Evolutionary conservation across 768 basidiomycete genomes (phyloP).

Genomic region (Cystoderma amianthinum): DNA sequence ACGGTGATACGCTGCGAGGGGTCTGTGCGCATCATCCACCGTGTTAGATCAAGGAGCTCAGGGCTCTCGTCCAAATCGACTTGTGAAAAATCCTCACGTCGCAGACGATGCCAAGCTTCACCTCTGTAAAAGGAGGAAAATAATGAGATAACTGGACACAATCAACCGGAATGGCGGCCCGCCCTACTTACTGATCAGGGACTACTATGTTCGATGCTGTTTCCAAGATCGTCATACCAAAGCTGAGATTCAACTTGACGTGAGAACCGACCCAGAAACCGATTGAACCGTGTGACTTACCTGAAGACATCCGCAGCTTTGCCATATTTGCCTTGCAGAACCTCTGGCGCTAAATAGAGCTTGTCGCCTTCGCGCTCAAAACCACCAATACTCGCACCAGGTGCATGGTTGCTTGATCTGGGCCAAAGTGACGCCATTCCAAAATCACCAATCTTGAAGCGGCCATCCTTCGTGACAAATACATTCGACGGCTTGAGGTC

Average conservation of each 20-base stretch:
- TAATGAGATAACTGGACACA: no score
- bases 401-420: slow-evolving; percentile 29
- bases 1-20: slow-evolving; percentile 54
- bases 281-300: slow-evolving; percentile 45
- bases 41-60: slow-evolving; percentile 62
- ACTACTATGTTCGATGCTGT: slow-evolving; percentile 94
- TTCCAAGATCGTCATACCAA: slow-evolving; percentile 95
- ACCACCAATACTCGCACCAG: slow-evolving; percentile 27
- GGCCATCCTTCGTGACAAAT: slow-evolving; percentile 80
- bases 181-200: slow-evolving; percentile 81
- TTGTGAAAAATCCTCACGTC: slow-evolving; percentile 87
- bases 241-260: slow-evolving; percentile 40
- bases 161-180: not conserved
- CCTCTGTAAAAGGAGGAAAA: no score
- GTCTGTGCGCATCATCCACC: slow-evolving; percentile 71
- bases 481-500: slow-evolving; percentile 98
- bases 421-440: slow-evolving; percentile 98
- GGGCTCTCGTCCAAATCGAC: slow-evolving; percentile 64
- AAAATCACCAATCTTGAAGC: slow-evolving; percentile 97
- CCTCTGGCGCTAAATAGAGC: slow-evolving; percentile 94
- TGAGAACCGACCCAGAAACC: slow-evolving; percentile 28
- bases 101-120: slow-evolving; percentile 87
- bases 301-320: slow-evolving; percentile 96
- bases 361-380: slow-evolving; percentile 98
- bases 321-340: slow-evolving; percentile 86